A percentile compares a stretch with the other conserved stretches of the same genome.
These are phyloP conservation scores for Candida taoyuanica DNA, from an alignment of 805 yeast genomes.

Conservation along the genomic window DNA sequence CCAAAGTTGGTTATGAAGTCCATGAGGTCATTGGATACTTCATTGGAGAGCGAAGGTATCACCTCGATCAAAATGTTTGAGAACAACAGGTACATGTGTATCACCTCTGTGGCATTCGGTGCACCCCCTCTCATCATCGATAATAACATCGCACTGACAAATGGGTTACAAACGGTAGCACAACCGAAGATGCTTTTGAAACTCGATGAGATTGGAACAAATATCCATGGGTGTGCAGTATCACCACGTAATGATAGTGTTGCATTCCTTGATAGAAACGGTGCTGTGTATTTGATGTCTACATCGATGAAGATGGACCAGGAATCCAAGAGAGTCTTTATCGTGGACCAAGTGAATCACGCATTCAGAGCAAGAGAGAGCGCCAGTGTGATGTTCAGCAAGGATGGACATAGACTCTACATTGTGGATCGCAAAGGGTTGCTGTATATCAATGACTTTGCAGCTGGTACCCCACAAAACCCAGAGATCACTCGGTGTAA, in stretches of 20 bases:
- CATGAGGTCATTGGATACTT: conserved; percentile 54
- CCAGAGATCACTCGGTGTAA: conserved; percentile 65
- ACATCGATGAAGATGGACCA: conserved; percentile 51
- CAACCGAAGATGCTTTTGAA: conserved; percentile 58
- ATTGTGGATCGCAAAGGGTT: conserved; percentile 79
- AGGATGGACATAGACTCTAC: conserved; percentile 75
- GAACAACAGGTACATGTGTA: conserved; percentile 50
- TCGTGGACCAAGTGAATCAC: conserved; percentile 73
- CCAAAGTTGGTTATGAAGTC: conserved; percentile 70
- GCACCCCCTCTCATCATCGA: conserved; percentile 67
- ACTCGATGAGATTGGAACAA: conserved; percentile 76
- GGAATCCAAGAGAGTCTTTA: conserved; percentile 42
- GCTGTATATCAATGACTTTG: conserved; percentile 77
- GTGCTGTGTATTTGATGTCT: conserved; percentile 64
- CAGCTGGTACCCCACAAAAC: conserved; percentile 70
- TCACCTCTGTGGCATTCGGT: conserved; percentile 57
- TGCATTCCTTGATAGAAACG: conserved; percentile 76
- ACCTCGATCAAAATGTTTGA: conserved; percentile 77
- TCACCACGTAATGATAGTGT: conserved; percentile 87
- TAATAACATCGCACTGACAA: conserved; percentile 47
- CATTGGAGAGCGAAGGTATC: conserved; percentile 82
- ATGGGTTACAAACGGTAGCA: conserved; percentile 40
- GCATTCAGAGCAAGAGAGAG: conserved; percentile 70
- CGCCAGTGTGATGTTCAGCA: conserved; percentile 73
- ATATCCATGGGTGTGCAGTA: conserved; percentile 66